Percentiles rank a stretch among this genome's conserved stretches.
Evolutionary conservation across 768 basidiomycete genomes (phyloP).

Genomic region (Stropharia rugosoannulata): DNA sequence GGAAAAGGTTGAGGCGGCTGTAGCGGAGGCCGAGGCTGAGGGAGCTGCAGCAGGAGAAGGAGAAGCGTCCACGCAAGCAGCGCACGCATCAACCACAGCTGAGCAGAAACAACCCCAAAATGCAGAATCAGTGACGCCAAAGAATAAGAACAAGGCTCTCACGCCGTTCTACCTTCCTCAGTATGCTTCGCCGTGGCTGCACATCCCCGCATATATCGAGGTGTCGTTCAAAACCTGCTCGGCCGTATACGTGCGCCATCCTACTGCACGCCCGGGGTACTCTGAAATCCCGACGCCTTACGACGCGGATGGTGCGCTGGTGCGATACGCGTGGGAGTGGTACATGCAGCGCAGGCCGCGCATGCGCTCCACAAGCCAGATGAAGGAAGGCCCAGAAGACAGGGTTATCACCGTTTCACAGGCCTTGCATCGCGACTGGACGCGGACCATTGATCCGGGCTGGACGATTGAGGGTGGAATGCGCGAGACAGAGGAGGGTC

Average conservation of each 20-base stretch:
- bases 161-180: slow-evolving; percentile 85
- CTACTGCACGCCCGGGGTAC: slow-evolving; percentile 94
- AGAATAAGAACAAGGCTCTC: slow-evolving; percentile 21
- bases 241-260: slow-evolving; percentile 90
- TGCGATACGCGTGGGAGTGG: slow-evolving; percentile 97
- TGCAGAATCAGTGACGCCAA: background rate
- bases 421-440: slow-evolving; percentile 23
- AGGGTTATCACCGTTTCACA: slow-evolving; percentile 41
- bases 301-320: slow-evolving; percentile 91
- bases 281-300: slow-evolving; percentile 95
- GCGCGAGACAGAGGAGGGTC: background rate
- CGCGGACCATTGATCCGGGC: slow-evolving; percentile 6
- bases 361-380: slow-evolving; percentile 61
- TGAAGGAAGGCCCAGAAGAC: slow-evolving; percentile 67
- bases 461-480: slow-evolving; percentile 3
- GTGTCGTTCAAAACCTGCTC: slow-evolving; percentile 88
- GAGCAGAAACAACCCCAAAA: slow-evolving; percentile 2
- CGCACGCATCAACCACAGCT: background rate
- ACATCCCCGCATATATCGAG: slow-evolving; percentile 74
- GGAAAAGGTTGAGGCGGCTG: background rate
- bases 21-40: background rate
- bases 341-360: slow-evolving; percentile 72
- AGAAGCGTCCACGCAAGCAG: slow-evolving; percentile 1
- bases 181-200: slow-evolving; percentile 88
- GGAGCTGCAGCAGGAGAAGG: slow-evolving; percentile 5